phyloP scores from a whole-genome alignment of 169 alveolate species.

The Plasmodium inui region DNA sequence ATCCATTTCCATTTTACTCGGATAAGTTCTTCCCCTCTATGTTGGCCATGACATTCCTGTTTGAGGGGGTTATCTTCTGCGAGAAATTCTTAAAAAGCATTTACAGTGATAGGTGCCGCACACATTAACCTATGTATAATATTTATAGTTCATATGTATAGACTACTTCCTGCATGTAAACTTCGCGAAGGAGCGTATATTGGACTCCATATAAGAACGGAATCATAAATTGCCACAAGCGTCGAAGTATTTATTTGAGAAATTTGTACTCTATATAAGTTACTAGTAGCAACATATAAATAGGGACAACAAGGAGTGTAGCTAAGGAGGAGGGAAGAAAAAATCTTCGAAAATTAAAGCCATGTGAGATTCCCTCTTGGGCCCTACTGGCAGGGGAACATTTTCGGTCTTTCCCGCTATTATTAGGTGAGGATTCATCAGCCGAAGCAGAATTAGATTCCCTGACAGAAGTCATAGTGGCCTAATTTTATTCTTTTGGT shows the following conservation, averaged over 20 bases:
- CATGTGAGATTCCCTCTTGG: not conserved
- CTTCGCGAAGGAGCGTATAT: not conserved
- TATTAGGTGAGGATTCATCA: not conserved
- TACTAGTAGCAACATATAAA: not conserved
- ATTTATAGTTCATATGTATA: too few species aligned
- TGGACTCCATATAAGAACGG: not conserved
- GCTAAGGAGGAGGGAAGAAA: not conserved
- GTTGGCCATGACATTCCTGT: not conserved
- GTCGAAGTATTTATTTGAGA: not conserved
- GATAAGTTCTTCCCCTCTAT: slow-evolving; percentile 12
- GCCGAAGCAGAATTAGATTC: not conserved
- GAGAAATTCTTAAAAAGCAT: not conserved
- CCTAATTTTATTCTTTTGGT: not conserved
- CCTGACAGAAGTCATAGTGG: not conserved
- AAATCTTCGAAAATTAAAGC: not conserved
- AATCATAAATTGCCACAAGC: not conserved
- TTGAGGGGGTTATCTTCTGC: not conserved
- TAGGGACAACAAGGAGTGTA: not conserved
- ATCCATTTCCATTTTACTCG: not conserved
- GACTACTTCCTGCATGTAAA: not conserved
- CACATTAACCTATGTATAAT: not conserved
- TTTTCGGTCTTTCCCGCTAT: not conserved
- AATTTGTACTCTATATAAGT: not conserved
- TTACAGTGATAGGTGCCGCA: too few species aligned
- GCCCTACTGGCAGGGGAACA: not conserved